Evolutionary conservation across 1,284 basidiomycete species (phyloP).

Genomic region (Salmacisia buchloeana): DNA sequence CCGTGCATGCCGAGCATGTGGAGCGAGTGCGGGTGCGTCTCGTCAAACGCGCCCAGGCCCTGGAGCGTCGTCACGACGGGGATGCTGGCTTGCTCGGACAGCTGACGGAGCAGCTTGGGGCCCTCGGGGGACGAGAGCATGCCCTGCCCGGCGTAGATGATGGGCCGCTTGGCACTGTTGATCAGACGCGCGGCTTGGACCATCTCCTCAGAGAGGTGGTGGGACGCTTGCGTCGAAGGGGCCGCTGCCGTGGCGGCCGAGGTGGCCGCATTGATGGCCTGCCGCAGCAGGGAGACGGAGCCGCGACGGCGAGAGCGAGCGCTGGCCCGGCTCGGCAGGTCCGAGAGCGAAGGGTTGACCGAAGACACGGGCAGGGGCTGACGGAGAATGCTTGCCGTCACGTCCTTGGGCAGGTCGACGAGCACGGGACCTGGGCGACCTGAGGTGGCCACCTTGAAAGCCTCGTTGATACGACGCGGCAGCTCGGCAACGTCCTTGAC

Average conservation of each 20-base stretch:
- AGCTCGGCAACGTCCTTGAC: slow-evolving; percentile 94
- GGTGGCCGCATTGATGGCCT: slow-evolving; percentile 6
- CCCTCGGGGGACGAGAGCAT: slow-evolving; percentile 77
- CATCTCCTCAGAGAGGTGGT: slow-evolving; percentile 59
- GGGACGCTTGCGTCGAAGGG: not conserved
- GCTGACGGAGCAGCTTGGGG: slow-evolving; percentile 72
- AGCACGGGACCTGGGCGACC: slow-evolving; percentile 94
- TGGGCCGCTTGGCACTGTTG: slow-evolving; percentile 79
- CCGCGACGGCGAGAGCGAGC: slow-evolving; percentile 30
- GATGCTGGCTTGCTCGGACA: slow-evolving; percentile 80
- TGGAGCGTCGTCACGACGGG: slow-evolving; percentile 95
- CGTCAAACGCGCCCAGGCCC: slow-evolving; percentile 91
- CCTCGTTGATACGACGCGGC: slow-evolving; percentile 93
- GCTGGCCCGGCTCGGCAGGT: slow-evolving; percentile 42
- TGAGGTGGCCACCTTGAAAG: slow-evolving; percentile 96
- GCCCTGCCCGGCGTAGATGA: slow-evolving; percentile 92
- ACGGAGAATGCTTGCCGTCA: slow-evolving; percentile 84
- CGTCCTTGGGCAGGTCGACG: slow-evolving; percentile 94
- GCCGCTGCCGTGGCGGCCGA: not conserved
- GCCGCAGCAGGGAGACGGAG: slow-evolving; percentile 14
- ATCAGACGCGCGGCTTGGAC: slow-evolving; percentile 80
- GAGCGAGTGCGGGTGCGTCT: slow-evolving; percentile 71
- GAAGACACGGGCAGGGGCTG: slow-evolving; percentile 79
- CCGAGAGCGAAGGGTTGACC: slow-evolving; percentile 69
- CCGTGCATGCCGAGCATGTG: slow-evolving; percentile 99